phyloP scores from a whole-genome alignment of 306 rosid species.

The Cucurbita argyrosperma region DNA sequence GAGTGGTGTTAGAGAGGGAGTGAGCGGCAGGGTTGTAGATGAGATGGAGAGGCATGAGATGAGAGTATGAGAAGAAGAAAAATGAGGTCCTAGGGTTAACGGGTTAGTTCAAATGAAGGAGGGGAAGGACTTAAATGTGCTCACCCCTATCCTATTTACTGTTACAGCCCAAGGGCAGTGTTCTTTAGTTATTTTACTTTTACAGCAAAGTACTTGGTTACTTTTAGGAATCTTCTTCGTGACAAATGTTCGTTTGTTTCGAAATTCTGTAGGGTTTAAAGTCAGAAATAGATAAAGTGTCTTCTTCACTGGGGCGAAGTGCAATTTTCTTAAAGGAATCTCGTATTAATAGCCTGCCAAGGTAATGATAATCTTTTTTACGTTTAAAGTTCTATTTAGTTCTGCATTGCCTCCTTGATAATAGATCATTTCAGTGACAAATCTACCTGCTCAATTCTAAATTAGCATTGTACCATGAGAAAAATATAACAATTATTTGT shows the following conservation, averaged over 20 bases:
- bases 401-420: background rate
- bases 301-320: conserved; percentile 83
- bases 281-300: conserved; percentile 91
- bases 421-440: background rate
- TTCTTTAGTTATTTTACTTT: background rate
- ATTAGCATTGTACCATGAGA: background rate
- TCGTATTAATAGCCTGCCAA: conserved; percentile 80
- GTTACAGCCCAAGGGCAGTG: background rate
- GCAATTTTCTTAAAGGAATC: conserved; percentile 80
- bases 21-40: no score
- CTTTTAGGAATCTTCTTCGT: background rate
- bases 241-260: background rate
- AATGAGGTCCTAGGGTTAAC: no score
- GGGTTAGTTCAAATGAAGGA: no score
- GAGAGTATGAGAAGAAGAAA: no score
- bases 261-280: conserved; percentile 57
- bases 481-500: background rate
- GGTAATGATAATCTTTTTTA: conserved; percentile 24
- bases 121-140: no score
- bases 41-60: no score
- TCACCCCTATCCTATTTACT: background rate
- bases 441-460: background rate
- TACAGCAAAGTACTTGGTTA: background rate
- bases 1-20: no score
- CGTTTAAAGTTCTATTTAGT: background rate